Base-by-base conservation (phyloP, 1,284 basidiomycete genomes). In the Boletellus deceptivus region DNA sequence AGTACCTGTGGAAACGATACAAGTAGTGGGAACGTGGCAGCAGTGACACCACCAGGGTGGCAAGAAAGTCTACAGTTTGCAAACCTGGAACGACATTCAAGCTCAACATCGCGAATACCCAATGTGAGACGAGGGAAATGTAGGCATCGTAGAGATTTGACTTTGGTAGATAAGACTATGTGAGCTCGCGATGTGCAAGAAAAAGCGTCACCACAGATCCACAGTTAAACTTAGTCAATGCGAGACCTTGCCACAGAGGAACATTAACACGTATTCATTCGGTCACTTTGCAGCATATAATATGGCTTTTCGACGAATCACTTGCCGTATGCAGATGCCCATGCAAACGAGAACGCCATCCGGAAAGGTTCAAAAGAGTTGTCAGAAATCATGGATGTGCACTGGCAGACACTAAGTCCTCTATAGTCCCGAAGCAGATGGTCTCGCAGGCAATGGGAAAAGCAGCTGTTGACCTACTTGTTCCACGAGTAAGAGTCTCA, bases 401-500 rank as follows among this genome's bases (percentile, higher is more conserved):
- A 25, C 24, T 25, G 24, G 24, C 24, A 25, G 24, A 25, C 22
- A 22, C 22, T 22, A 22, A 3, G 3, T 22, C 22, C 22, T 22
- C 22, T 22, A 22, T 22, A 22, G 9, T 25, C 24, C 24, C 8
- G 65, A 75, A 18, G 69, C 68, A 57, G 74, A 77, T 34, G 76
- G 25, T 75, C 84, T 56, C 80, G 81, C 59, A 80, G 82, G 55
- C 88, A 83, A 58, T 88, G 24, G 24, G 24, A 5, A 22, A 22
- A 22, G 22, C 22, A 4, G 4, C 4, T 22, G 22, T 22, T 22
- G 3, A 20, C 22, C 5, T 22, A 22, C 22, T 22, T 22, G 5
- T 5, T 89, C 86, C 86, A 88, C 1, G 78, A 75, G 60, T 83
- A 73, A 1, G 84, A 84, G 58, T 87, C 85, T 77, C 75, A 84